Evolutionary conservation across 495 filamentous ascomycete species (phyloP), one percentile per base, ranked within the genome.

Genomic region (Extremus antarcticus): DNA sequence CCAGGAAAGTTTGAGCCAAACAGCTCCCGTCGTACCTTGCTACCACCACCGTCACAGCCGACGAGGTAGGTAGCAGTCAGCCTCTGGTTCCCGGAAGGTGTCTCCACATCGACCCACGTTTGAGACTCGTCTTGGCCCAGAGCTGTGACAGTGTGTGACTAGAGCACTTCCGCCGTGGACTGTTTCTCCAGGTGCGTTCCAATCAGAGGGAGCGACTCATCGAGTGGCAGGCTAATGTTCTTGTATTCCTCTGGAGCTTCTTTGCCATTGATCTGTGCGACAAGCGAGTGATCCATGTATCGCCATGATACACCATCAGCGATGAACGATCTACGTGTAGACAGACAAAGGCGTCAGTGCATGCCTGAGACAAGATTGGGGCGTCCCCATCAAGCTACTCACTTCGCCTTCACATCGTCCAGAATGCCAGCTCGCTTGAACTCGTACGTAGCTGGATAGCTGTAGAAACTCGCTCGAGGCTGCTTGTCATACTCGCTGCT

Each of bases 41-140:
- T 81, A 43, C 69, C 75, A 0, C 77, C 80, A 2, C 78, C 78
- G 62, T 83, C 79, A 57, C 76, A 79, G 0, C 79, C 80, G 17
- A 78, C 58, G 0, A 82, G 56, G 57, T 78, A 83, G 58, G 79
- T 75, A 19, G 70, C 78, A 43, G 70, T 68, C 19, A 76, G 45
- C 47, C 63, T 64, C 58, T 66, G 65, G 32, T 47, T 54, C 0
- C 75, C 75, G 10, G 67, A 69, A 0, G 68, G 65, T 0, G 71
- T 73, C 50, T 79, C 72, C 16, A 76, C 70, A 13, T 78, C 73
- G 1, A 74, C 74, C 76, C 77, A 80, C 0, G 77, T 77, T 23
- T 69, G 68, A 15, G 66, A 61, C 24, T 68, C 68, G 47, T 77
- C 73, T 64, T 81, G 77, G 10, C 75, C 75, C 21, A 78, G 40